Evolutionary conservation across 805 yeast genomes (phyloP).

Genomic region (Zygoascus tannicola): DNA sequence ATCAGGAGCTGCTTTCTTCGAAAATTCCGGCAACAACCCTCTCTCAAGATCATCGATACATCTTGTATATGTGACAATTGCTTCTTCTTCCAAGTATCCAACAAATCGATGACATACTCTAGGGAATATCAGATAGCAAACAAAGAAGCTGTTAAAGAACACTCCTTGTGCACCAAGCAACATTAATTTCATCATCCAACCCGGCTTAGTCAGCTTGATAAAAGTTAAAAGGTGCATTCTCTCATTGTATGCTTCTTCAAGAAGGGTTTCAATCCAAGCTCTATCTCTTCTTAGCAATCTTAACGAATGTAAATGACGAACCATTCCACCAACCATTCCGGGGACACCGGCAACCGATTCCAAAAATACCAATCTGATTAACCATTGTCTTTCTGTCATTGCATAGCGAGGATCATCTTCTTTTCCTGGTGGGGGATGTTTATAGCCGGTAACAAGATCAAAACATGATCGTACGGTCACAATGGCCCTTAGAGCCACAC

Average conservation of each 20-base stretch:
- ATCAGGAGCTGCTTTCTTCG: constrained; percentile 28
- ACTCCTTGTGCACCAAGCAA: constrained; percentile 61
- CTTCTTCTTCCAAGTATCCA: constrained; percentile 72
- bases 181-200: constrained; percentile 44
- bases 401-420: constrained; percentile 30
- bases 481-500: constrained; percentile 42
- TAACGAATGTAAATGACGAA: constrained; percentile 57
- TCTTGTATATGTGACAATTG: constrained; percentile 59
- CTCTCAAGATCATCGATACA: constrained; percentile 44
- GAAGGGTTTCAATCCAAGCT: constrained; percentile 65
- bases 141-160: constrained; percentile 56
- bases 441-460: constrained; percentile 57
- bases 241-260: constrained; percentile 71
- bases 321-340: constrained; percentile 65
- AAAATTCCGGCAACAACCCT: constrained; percentile 43
- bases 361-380: constrained; percentile 48
- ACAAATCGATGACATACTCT: constrained; percentile 64
- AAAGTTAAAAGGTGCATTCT: constrained; percentile 69
- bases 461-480: constrained; percentile 39
- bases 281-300: constrained; percentile 55
- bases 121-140: constrained; percentile 50
- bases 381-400: constrained; percentile 58
- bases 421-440: constrained; percentile 40
- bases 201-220: constrained; percentile 54
- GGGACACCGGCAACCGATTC: constrained; percentile 77